Base-by-base conservation (phyloP, 176 grass and related monocot genomes). In the Carex pumila region DNA sequence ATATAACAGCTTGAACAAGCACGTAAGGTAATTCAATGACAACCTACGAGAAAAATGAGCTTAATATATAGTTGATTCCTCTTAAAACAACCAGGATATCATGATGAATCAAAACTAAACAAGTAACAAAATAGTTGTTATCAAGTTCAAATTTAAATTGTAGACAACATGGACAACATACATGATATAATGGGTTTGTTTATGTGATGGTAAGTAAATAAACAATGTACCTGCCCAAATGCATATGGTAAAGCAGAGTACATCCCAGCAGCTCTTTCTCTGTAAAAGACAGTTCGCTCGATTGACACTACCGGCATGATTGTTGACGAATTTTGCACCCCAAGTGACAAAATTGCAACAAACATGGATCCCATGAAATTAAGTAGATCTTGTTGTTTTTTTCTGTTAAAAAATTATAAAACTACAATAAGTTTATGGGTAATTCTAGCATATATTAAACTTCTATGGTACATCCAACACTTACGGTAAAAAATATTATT, bases 361-460 rank as follows among this genome's bases (percentile, higher is more conserved):
- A 89, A 95, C 88, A 98, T 93, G 30, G 95, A 95, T 7, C 95
- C 95, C 95, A 95, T 95, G 22, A 91, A 92, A n/a, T 98, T 93
- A 4, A 90, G 50, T 67, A 98, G 55, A 79, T 98, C 95, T 81
- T 95, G 95, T 68, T 87, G 79, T 7, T 77, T 83, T 0, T 0
- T 52, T 65, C 95, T 98, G 88, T 39, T 29, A 66, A 52, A 56
- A 88, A 82, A 18, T 45, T 4, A 52, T 5, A 6, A 22, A 49
- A 50, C 79, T 82, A 43, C 15, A 68, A 32, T 57, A 7, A 71
- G 19, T 22, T 65, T 30, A 49, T 49, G 47, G 47, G 9, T 49
- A 49, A 45, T 49, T 49, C 2, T 49, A 49, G 9, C 9, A 0
- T 49, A 49, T 2, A 49, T 2, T 49, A 2, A 49, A 49, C 9